These are phyloP conservation scores for Gossypium turneri DNA, from an alignment of 345 rosid genomes.

Conservation along the genomic window DNA sequence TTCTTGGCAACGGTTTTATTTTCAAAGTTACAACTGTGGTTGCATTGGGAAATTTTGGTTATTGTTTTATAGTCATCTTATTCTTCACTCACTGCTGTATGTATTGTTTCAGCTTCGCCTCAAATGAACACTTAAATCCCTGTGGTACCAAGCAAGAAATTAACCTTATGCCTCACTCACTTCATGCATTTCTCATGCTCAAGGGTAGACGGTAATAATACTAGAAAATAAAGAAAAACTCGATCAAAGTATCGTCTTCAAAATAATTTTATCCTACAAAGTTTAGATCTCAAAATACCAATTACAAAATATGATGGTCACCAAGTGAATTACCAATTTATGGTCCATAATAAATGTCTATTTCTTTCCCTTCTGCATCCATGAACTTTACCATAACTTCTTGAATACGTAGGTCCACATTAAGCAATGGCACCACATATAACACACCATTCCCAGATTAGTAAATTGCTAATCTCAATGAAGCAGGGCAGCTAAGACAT, in stretches of 20 bases:
- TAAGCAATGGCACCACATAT: too few species aligned
- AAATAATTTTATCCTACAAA: slow-evolving; percentile 29
- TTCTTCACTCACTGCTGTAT: too few species aligned
- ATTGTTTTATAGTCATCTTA: too few species aligned
- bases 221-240: neutral
- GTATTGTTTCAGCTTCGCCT: too few species aligned
- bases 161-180: neutral
- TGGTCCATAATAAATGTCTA: neutral
- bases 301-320: neutral
- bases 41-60: too few species aligned
- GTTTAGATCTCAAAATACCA: neutral
- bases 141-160: neutral
- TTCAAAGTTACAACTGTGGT: too few species aligned
- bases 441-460: neutral
- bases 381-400: neutral
- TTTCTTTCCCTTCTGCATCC: neutral
- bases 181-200: neutral
- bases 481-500: neutral
- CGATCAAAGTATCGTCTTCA: neutral
- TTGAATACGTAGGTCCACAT: neutral
- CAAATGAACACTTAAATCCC: neutral
- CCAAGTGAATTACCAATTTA: neutral
- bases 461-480: neutral
- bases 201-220: neutral
- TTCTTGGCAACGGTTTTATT: too few species aligned